Evolutionary conservation across 2,329 filamentous ascomycete species (phyloP).

Genomic region (Beauveria scarabaeidicola): DNA sequence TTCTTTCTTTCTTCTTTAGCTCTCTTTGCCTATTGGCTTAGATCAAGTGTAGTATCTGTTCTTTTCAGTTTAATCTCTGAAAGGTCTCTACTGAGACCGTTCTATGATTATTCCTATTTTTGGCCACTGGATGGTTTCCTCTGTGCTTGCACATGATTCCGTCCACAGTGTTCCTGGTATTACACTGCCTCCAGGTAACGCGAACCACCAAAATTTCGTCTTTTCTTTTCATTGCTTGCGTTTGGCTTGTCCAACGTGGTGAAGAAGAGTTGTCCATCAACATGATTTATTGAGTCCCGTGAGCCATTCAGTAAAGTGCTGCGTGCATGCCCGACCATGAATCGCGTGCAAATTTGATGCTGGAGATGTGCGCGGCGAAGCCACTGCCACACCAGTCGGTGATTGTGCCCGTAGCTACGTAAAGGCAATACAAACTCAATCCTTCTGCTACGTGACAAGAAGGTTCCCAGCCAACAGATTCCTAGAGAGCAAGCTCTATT

Average conservation of each 20-base stretch:
- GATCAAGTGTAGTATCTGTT: slow-evolving; percentile 96
- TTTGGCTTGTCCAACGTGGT: slow-evolving; percentile 28
- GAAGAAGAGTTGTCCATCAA: slow-evolving; percentile 25
- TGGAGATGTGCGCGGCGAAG: neutral
- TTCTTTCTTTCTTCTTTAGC: slow-evolving; percentile 29
- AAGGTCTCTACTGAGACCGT: slow-evolving; percentile 64
- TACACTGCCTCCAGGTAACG: slow-evolving; percentile 37
- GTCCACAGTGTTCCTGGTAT: slow-evolving; percentile 37
- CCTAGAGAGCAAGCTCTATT: neutral
- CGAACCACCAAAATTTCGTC: slow-evolving; percentile 20
- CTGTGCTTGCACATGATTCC: slow-evolving; percentile 34
- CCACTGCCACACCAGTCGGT: neutral
- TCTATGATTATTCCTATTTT: slow-evolving; percentile 71
- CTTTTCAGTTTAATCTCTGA: slow-evolving; percentile 97
- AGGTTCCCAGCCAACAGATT: too few species aligned
- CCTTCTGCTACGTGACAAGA: too few species aligned
- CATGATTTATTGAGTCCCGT: too few species aligned
- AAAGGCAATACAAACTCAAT: neutral
- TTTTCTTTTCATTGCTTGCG: slow-evolving; percentile 31
- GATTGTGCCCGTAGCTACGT: neutral
- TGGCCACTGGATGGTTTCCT: slow-evolving; percentile 26
- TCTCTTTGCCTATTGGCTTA: slow-evolving; percentile 58
- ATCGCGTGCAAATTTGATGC: neutral
- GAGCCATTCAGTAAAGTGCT: too few species aligned
- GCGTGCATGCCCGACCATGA: too few species aligned